Percentiles rank a stretch among this genome's conserved stretches.
Evolutionary conservation across 768 basidiomycete genomes (phyloP).

Genomic region (Mycena galericulata): DNA sequence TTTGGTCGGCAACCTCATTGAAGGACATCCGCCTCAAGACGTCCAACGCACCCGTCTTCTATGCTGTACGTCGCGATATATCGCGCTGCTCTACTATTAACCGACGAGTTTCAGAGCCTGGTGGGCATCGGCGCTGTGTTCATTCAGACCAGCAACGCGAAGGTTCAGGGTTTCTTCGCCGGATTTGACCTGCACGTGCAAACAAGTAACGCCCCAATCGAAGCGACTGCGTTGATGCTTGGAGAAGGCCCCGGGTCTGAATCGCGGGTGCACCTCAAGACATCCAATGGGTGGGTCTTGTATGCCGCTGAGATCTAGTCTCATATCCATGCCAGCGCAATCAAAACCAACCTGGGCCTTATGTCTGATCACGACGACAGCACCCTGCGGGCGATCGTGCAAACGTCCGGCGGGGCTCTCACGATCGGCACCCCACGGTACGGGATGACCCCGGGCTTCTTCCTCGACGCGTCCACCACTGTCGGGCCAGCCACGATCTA

Average conservation of each 20-base stretch:
- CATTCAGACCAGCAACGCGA: slow-evolving; percentile 24
- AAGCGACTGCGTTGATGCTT: slow-evolving; percentile 8
- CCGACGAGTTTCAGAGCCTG: slow-evolving; percentile 4
- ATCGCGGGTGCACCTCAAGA: slow-evolving; percentile 14
- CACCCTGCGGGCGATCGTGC: neutral
- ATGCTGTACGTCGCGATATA: slow-evolving; percentile 9
- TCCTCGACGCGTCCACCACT: slow-evolving; percentile 24
- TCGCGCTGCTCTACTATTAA: neutral
- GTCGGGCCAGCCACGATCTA: neutral
- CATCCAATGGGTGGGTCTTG: slow-evolving; percentile 24
- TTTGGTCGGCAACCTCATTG: slow-evolving; percentile 20
- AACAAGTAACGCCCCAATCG: slow-evolving; percentile 17
- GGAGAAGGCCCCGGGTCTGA: slow-evolving; percentile 12
- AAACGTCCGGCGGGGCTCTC: slow-evolving; percentile 12
- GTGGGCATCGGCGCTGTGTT: neutral
- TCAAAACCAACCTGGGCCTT: neutral
- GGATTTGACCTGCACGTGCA: neutral
- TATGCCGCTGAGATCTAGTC: neutral
- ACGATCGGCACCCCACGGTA: neutral
- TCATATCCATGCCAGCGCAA: slow-evolving; percentile 3
- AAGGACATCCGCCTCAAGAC: slow-evolving; percentile 24
- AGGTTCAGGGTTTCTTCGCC: slow-evolving; percentile 13
- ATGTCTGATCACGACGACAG: slow-evolving; percentile 2
- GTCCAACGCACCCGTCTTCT: slow-evolving; percentile 11
- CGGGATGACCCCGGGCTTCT: slow-evolving; percentile 2